Conservation (phyloP, 345 rosid species). For the Eucalyptus grandis region DNA sequence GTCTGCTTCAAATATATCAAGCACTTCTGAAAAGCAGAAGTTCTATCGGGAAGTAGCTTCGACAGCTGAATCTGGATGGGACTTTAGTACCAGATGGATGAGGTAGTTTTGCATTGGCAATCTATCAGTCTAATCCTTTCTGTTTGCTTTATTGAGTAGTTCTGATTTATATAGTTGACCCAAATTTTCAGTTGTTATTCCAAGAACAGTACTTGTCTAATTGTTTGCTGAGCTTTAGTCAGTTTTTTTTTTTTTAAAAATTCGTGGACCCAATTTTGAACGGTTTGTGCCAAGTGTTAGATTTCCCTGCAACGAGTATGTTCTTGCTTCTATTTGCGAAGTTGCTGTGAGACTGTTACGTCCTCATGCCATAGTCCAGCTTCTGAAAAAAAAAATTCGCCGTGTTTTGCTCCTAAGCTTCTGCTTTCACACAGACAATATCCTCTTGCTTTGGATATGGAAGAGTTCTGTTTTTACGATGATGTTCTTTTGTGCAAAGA, state of each 20-base stretch:
- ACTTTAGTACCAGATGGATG: conserved; percentile 95
- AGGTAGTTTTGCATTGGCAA: conserved; percentile 18
- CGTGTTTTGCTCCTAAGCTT: background rate
- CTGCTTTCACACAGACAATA: background rate
- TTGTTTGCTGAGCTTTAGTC: no score
- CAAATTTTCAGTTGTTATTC: background rate
- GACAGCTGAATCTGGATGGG: conserved; percentile 90
- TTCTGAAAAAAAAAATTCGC: no score
- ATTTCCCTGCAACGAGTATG: no score
- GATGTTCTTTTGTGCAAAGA: background rate
- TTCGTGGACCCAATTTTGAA: no score
- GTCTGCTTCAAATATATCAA: conserved; percentile 32
- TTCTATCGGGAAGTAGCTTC: conserved; percentile 72
- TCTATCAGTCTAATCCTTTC: background rate
- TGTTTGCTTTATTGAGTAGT: background rate
- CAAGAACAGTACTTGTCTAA: background rate
- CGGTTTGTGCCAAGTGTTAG: no score
- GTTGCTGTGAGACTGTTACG: no score
- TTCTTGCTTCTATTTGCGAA: no score
- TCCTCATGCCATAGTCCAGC: no score
- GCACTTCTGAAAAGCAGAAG: conserved; percentile 30
- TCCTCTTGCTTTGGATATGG: background rate
- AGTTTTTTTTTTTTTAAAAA: no score
- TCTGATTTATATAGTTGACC: background rate
- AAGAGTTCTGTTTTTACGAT: background rate